Conservation (phyloP, 768 basidiomycete species). For the Cystofilobasidium ferigula region DNA sequence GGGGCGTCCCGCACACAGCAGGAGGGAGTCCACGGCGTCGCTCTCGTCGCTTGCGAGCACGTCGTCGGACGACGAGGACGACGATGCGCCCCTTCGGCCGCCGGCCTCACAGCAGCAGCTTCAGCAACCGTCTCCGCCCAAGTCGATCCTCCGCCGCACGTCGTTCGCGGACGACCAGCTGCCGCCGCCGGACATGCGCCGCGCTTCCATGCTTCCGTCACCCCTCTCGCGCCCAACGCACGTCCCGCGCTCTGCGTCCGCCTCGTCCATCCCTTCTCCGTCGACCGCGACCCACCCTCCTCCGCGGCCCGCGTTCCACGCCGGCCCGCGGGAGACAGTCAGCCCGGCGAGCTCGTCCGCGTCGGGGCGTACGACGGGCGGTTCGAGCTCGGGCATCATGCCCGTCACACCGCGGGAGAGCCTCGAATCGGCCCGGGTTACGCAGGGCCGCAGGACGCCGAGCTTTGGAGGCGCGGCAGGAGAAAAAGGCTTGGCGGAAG, state of each 20-base stretch:
- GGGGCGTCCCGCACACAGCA: not conserved
- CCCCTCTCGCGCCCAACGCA: not conserved
- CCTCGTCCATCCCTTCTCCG: conserved; percentile 3
- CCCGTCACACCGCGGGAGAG: conserved; percentile 22
- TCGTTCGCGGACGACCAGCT: not conserved
- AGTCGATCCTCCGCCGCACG: conserved; percentile 13
- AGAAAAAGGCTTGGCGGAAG: too few relatives aligned
- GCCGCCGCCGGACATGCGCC: not conserved
- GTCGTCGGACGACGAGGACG: conserved; percentile 1
- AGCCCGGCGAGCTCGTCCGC: not conserved
- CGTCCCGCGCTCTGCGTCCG: not conserved
- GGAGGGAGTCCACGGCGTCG: not conserved
- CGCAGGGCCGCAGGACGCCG: not conserved
- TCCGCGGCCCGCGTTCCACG: conserved; percentile 1
- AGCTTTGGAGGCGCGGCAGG: not conserved
- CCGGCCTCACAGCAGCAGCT: too few relatives aligned
- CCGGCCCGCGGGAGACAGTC: not conserved
- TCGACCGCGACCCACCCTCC: not conserved
- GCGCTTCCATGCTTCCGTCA: too few relatives aligned
- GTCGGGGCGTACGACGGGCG: conserved; percentile 9
- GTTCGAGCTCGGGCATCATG: conserved; percentile 14
- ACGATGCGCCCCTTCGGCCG: not conserved
- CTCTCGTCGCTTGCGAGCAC: conserved; percentile 13
- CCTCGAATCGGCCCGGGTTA: not conserved
- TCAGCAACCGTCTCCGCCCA: not conserved